A percentile compares a stretch with the other conserved stretches of the same genome.
These are phyloP conservation scores for Lasiodiplodia theobromae DNA, from an alignment of 2,329 filamentous ascomycete species.

Conservation along the genomic window DNA sequence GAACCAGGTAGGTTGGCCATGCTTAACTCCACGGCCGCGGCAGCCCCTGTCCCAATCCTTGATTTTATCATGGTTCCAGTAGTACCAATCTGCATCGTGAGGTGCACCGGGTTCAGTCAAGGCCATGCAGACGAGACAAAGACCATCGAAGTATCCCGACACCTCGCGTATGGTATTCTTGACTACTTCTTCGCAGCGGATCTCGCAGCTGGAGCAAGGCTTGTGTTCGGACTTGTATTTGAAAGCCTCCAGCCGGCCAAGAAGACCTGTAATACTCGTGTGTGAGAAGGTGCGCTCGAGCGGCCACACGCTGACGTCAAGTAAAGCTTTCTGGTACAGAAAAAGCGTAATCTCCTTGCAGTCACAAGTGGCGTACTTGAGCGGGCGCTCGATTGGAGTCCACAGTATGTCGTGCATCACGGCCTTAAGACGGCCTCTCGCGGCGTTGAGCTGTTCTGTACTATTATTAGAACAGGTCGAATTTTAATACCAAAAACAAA, in stretches of 20 bases:
- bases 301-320: background rate
- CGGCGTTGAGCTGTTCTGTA: conserved; percentile 6
- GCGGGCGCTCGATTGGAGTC: background rate
- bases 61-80: background rate
- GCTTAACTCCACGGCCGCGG: background rate
- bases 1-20: conserved; percentile 5
- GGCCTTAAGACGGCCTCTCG: background rate
- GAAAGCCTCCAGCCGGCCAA: background rate
- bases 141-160: background rate
- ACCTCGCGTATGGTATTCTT: background rate
- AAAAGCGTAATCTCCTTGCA: background rate
- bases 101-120: background rate
- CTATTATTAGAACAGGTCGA: no score
- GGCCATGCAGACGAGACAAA: conserved; percentile 13
- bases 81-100: background rate
- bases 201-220: background rate
- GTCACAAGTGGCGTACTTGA: background rate
- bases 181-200: background rate
- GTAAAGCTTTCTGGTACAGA: background rate
- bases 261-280: background rate
- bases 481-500: background rate
- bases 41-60: background rate
- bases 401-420: background rate
- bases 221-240: background rate
- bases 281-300: background rate